Percentiles rank a stretch among this genome's conserved stretches.
phyloP scores from a whole-genome alignment of 208 protist species.

The Acanthamoeba culbertsoni region DNA sequence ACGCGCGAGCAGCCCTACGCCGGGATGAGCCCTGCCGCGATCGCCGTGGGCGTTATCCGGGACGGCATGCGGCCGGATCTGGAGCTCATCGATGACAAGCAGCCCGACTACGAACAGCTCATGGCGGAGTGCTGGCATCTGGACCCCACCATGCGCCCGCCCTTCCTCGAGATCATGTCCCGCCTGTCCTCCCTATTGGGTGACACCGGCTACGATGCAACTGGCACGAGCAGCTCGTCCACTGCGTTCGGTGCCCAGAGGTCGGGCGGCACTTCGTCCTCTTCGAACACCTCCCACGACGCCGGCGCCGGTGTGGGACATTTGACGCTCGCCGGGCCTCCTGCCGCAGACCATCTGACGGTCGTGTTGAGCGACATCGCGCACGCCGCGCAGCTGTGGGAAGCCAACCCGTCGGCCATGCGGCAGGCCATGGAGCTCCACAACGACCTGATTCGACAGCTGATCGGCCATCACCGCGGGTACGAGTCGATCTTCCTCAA shows the following conservation, averaged over 20 bases:
- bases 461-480: background rate
- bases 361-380: constrained; percentile 42
- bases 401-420: constrained; percentile 24
- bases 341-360: background rate
- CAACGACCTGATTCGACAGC: background rate
- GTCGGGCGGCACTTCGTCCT: too few species aligned
- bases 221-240: background rate
- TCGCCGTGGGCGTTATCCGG: constrained; percentile 33
- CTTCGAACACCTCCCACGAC: background rate
- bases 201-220: background rate
- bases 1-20: background rate
- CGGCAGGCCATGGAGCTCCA: background rate
- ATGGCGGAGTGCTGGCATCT: constrained; percentile 28
- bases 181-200: background rate
- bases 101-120: background rate
- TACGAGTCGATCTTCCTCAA: constrained; percentile 49
- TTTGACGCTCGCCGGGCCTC: background rate
- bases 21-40: background rate
- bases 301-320: background rate
- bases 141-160: constrained; percentile 25
- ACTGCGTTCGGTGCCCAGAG: too few species aligned
- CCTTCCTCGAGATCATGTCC: constrained; percentile 16
- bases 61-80: background rate
- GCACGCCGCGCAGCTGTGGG: constrained; percentile 5
- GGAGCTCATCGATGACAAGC: background rate